A percentile compares a stretch with the other conserved stretches of the same genome.
phyloP scores from a whole-genome alignment of 768 basidiomycete species.

The Termitomyces titanicus region DNA sequence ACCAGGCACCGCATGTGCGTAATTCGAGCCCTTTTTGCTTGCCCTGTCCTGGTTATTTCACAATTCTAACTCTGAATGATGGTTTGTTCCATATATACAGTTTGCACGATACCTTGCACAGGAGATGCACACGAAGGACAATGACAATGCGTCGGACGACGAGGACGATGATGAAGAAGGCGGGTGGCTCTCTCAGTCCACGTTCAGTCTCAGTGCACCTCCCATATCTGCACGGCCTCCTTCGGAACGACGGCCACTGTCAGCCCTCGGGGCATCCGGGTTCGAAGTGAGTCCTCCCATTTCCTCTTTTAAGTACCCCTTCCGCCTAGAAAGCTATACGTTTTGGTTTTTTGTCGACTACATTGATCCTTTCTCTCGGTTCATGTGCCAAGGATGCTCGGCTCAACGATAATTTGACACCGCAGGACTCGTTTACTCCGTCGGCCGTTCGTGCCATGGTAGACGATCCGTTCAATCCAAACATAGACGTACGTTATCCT shows the following conservation, averaged over 20 bases:
- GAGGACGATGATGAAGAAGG: slow-evolving; percentile 79
- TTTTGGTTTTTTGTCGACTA: neutral
- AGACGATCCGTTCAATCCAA: slow-evolving; percentile 48
- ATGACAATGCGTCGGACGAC: slow-evolving; percentile 48
- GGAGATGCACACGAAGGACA: slow-evolving; percentile 64
- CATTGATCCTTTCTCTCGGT: neutral
- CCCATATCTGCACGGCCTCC: slow-evolving; percentile 46
- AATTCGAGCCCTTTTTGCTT: neutral
- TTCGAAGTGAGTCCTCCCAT: slow-evolving; percentile 50
- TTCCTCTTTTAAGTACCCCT: neutral
- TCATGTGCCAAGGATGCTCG: neutral
- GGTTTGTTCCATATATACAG: slow-evolving; percentile 31
- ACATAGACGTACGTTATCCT: slow-evolving; percentile 45
- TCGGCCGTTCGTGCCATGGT: slow-evolving; percentile 31
- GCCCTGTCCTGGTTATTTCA: neutral
- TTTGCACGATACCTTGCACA: slow-evolving; percentile 78
- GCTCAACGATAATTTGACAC: neutral
- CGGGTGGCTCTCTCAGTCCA: slow-evolving; percentile 78
- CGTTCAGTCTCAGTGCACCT: slow-evolving; percentile 54
- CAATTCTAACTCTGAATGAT: neutral
- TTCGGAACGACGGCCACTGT: slow-evolving; percentile 37
- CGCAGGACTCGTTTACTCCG: slow-evolving; percentile 54
- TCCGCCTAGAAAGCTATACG: neutral
- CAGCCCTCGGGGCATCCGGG: slow-evolving; percentile 30
- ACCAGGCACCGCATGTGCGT: slow-evolving; percentile 44